phyloP scores from a whole-genome alignment of 768 basidiomycete genomes.

The Trametes gibbosa region DNA sequence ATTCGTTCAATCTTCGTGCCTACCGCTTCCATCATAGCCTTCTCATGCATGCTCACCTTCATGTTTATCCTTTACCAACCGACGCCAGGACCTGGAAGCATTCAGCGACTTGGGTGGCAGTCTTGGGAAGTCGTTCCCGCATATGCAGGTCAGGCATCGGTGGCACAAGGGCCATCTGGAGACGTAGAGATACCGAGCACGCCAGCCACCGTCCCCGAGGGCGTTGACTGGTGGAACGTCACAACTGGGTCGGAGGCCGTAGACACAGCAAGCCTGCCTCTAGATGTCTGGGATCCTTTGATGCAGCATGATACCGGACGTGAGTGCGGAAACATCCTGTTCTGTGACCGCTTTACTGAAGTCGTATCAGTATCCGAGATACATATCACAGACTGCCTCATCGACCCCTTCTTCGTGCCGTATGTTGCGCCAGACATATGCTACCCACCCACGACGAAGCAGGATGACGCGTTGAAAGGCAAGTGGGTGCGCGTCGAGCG shows the following conservation, averaged over 20 bases:
- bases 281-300: slow-evolving; percentile 78
- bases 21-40: slow-evolving; percentile 56
- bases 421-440: slow-evolving; percentile 47
- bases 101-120: slow-evolving; percentile 85
- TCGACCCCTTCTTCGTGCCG: slow-evolving; percentile 54
- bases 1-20: slow-evolving; percentile 57
- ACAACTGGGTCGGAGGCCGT: slow-evolving; percentile 38
- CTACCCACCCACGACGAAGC: slow-evolving; percentile 61
- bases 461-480: slow-evolving; percentile 72
- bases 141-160: background rate
- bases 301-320: slow-evolving; percentile 73
- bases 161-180: background rate
- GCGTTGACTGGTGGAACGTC: slow-evolving; percentile 72
- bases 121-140: slow-evolving; percentile 70
- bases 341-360: background rate
- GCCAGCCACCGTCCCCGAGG: slow-evolving; percentile 23
- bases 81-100: slow-evolving; percentile 62
- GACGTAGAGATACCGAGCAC: background rate
- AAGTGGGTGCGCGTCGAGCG: slow-evolving; percentile 89
- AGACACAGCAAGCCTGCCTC: slow-evolving; percentile 68
- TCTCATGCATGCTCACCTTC: slow-evolving; percentile 72
- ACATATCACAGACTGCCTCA: slow-evolving; percentile 60
- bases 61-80: slow-evolving; percentile 83
- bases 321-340: slow-evolving; percentile 29
- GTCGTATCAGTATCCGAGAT: slow-evolving; percentile 72